These are phyloP conservation scores for Anthostomella pinea DNA, from an alignment of 2,329 filamentous ascomycete species.

Conservation along the genomic window DNA sequence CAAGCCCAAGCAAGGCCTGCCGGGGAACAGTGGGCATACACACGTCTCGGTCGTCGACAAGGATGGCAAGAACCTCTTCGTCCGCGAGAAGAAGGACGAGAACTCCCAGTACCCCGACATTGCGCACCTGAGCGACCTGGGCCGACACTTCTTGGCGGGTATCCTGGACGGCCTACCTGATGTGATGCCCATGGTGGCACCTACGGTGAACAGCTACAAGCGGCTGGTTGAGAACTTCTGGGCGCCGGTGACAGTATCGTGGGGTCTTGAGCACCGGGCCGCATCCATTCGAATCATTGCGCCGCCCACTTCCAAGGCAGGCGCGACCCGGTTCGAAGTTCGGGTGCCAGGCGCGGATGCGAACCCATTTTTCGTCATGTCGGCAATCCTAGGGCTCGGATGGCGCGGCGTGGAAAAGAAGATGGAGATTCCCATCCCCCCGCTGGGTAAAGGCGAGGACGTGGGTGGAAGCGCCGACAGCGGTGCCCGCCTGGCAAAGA, in stretches of 20 bases:
- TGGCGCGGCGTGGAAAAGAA: slow-evolving; percentile 94
- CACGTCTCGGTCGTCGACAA: slow-evolving; percentile 85
- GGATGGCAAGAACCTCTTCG: slow-evolving; percentile 80
- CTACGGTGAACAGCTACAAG: slow-evolving; percentile 97
- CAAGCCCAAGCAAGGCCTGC: slow-evolving; percentile 85
- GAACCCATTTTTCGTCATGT: slow-evolving; percentile 83
- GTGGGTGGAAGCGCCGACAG: slow-evolving; percentile 70
- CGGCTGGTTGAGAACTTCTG: slow-evolving; percentile 98
- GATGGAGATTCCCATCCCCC: slow-evolving; percentile 75
- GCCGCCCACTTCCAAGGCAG: slow-evolving; percentile 78
- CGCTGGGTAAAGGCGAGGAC: slow-evolving; percentile 80
- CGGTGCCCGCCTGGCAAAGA: slow-evolving; percentile 79
- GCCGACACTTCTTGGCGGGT: slow-evolving; percentile 89
- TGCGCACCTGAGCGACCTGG: slow-evolving; percentile 77
- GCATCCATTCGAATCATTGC: slow-evolving; percentile 88
- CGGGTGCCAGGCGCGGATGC: slow-evolving; percentile 92
- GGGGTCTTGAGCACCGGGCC: slow-evolving; percentile 93
- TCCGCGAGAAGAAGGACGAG: slow-evolving; percentile 67
- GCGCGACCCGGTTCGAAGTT: slow-evolving; percentile 88
- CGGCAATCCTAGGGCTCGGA: slow-evolving; percentile 81
- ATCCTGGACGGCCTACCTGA: slow-evolving; percentile 85
- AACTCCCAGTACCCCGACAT: slow-evolving; percentile 73
- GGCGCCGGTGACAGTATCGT: slow-evolving; percentile 96
- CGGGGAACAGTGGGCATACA: slow-evolving; percentile 94
- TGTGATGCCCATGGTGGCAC: slow-evolving; percentile 92